A percentile compares a stretch with the other conserved stretches of the same genome.
Evolutionary conservation across 768 basidiomycete genomes (phyloP).

Genomic region (Leccinellum luteum): DNA sequence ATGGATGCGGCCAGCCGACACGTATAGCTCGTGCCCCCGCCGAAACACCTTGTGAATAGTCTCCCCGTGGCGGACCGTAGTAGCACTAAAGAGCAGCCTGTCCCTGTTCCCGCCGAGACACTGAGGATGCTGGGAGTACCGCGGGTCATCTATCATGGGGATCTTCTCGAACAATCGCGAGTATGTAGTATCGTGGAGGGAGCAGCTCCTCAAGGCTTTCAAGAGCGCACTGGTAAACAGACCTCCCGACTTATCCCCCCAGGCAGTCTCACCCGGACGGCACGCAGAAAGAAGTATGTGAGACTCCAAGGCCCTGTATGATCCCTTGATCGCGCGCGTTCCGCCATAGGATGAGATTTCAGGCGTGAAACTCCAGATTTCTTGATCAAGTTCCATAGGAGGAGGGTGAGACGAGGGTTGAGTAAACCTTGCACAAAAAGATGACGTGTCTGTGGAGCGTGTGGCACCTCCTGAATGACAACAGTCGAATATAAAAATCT

Average conservation of each 20-base stretch:
- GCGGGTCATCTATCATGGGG: background rate
- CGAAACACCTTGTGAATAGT: conserved; percentile 13
- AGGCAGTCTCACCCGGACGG: conserved; percentile 13
- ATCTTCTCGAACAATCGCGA: conserved; percentile 7
- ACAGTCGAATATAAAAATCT: conserved; percentile 20
- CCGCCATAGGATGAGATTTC: conserved; percentile 6
- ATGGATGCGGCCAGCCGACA: conserved; percentile 20
- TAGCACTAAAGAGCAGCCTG: conserved; percentile 18
- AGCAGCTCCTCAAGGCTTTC: conserved; percentile 4
- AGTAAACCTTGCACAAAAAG: conserved; percentile 4
- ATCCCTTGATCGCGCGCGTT: background rate
- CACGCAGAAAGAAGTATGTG: conserved; percentile 23
- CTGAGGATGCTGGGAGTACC: conserved; percentile 16
- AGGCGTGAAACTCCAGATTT: conserved; percentile 2
- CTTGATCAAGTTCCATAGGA: conserved; percentile 11
- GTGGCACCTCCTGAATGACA: conserved; percentile 20
- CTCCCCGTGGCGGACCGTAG: conserved; percentile 8
- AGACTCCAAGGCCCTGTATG: conserved; percentile 19
- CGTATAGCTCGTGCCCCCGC: background rate
- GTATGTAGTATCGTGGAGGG: conserved; percentile 17
- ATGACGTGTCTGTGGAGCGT: background rate
- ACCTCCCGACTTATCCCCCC: conserved; percentile 14
- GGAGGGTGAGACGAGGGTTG: conserved; percentile 8
- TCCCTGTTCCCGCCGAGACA: conserved; percentile 17
- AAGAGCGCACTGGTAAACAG: conserved; percentile 20